phyloP scores from a whole-genome alignment of 2,329 filamentous ascomycete genomes.

The Ceratocystis ficicola region DNA sequence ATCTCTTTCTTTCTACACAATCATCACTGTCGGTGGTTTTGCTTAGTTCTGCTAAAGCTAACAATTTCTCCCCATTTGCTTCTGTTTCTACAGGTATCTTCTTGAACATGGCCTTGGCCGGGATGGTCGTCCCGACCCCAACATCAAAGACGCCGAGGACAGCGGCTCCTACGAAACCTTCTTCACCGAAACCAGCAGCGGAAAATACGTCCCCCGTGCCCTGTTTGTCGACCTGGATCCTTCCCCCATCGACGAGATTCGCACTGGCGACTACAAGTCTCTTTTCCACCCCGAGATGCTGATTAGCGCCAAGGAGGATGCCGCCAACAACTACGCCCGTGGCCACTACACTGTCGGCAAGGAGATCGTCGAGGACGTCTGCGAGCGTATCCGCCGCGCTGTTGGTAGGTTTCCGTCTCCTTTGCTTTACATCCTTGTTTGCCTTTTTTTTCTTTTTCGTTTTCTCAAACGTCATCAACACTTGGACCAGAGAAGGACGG shows the following conservation, averaged over 20 bases:
- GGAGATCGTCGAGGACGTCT: slow-evolving; percentile 60
- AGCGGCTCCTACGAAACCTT: slow-evolving; percentile 58
- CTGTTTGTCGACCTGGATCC: slow-evolving; percentile 63
- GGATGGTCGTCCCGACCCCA: slow-evolving; percentile 53
- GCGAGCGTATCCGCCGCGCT: slow-evolving; percentile 58
- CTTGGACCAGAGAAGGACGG: no score
- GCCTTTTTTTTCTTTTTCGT: not conserved
- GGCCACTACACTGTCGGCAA: slow-evolving; percentile 67
- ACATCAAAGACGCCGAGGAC: slow-evolving; percentile 46
- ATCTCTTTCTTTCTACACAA: not conserved
- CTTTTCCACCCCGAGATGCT: slow-evolving; percentile 62
- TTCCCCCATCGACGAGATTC: slow-evolving; percentile 62
- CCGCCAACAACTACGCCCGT: slow-evolving; percentile 65
- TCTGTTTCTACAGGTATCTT: slow-evolving; percentile 43
- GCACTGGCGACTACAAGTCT: slow-evolving; percentile 53
- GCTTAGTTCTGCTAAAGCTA: not conserved
- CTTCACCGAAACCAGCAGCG: slow-evolving; percentile 59
- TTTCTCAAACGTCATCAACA: not conserved
- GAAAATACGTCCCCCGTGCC: slow-evolving; percentile 61
- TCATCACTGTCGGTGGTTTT: not conserved
- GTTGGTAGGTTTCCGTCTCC: slow-evolving; percentile 39
- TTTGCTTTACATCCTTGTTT: not conserved
- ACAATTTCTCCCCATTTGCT: not conserved
- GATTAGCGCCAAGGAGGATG: slow-evolving; percentile 65
- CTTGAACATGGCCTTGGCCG: slow-evolving; percentile 57